These are phyloP conservation scores for Xanthoconium purpureum DNA, from an alignment of 768 basidiomycete species.

Conservation along the genomic window DNA sequence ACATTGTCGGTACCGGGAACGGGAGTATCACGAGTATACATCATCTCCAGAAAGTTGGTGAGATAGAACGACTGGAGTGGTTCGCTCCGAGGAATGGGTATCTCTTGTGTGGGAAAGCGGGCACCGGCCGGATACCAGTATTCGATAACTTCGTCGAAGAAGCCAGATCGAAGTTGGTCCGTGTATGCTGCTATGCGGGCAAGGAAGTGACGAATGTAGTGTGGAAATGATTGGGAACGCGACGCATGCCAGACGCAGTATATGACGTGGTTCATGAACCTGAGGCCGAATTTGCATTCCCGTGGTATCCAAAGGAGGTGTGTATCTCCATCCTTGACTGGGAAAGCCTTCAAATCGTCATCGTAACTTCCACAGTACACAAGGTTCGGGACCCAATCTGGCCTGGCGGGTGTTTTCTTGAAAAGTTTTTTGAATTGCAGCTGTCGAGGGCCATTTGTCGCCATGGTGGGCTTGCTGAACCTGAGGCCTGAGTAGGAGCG, in stretches of 20 bases:
- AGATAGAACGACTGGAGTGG: background rate
- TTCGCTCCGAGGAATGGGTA: background rate
- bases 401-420: background rate
- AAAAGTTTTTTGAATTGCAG: background rate
- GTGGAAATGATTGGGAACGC: no score
- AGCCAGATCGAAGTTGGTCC: background rate
- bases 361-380: background rate
- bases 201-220: no score
- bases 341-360: background rate
- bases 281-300: background rate
- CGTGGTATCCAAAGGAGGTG: background rate
- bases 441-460: no score
- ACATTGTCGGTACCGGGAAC: no score
- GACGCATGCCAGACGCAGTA: background rate
- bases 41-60: background rate
- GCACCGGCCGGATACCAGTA: background rate
- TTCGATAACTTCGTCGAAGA: background rate
- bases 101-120: background rate
- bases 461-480: no score
- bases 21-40: background rate
- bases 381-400: background rate
- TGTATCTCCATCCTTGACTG: background rate
- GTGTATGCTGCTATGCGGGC: no score
- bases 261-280: background rate
- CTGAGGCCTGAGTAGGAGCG: no score